Percentiles rank a stretch among this genome's conserved stretches.
These are phyloP conservation scores for Moesziomyces globuligerus DNA, from an alignment of 1,284 basidiomycete species.

Conservation along the genomic window DNA sequence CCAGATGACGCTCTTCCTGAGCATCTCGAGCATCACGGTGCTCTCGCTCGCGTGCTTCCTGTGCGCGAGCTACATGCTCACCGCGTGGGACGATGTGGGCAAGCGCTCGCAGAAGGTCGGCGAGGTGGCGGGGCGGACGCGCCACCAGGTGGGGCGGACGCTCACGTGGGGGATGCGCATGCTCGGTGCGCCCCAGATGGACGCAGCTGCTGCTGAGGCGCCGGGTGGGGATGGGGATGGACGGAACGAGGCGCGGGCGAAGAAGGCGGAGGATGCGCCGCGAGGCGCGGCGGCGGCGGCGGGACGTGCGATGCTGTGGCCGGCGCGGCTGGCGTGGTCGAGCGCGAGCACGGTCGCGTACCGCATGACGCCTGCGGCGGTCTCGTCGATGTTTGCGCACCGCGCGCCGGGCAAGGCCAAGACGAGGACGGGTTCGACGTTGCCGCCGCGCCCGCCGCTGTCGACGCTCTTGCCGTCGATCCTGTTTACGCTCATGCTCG, in stretches of 20 bases:
- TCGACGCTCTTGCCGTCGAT: conserved; percentile 56
- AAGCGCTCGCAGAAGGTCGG: conserved; percentile 39
- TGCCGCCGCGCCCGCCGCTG: conserved; percentile 58
- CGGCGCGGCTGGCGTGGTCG: conserved; percentile 31
- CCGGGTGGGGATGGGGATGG: conserved; percentile 1
- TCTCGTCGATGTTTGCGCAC: conserved; percentile 18
- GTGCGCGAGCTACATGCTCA: conserved; percentile 53
- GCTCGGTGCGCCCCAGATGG: conserved; percentile 21
- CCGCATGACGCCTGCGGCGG: conserved; percentile 16
- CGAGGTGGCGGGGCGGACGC: conserved; percentile 31
- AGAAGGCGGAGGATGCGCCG: neutral
- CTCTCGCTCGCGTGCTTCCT: conserved; percentile 50
- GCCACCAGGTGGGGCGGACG: conserved; percentile 32
- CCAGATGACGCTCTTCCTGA: conserved; percentile 53
- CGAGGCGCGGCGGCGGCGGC: conserved; percentile 9
- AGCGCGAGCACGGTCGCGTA: conserved; percentile 15
- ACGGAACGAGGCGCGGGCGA: neutral
- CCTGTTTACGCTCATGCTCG: conserved; percentile 54
- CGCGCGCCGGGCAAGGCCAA: neutral
- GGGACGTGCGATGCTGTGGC: conserved; percentile 22
- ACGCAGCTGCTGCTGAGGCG: neutral
- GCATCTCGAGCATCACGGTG: conserved; percentile 56
- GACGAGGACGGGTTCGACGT: conserved; percentile 10
- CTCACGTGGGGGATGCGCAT: conserved; percentile 46
- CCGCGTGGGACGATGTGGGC: conserved; percentile 56